Evolutionary conservation across 1,284 basidiomycete genomes (phyloP).

Genomic region (Tausonia pullulans): DNA sequence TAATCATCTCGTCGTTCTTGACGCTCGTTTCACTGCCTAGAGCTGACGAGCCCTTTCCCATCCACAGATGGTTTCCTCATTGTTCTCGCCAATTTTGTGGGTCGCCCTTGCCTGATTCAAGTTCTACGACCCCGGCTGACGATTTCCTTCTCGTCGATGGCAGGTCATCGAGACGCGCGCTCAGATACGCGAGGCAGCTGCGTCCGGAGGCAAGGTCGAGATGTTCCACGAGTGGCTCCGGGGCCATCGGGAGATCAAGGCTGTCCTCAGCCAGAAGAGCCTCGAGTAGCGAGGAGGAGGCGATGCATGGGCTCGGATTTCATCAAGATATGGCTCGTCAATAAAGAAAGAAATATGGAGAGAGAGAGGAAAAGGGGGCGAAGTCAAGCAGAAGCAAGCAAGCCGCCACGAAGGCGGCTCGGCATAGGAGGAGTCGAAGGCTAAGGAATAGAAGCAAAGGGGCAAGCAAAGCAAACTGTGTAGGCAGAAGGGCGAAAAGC

Average conservation of each 20-base stretch:
- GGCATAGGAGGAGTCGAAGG: too few species aligned
- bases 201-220: neutral
- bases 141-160: too few species aligned
- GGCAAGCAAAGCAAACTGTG: neutral
- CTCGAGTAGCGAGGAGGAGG: neutral
- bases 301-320: neutral
- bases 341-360: neutral
- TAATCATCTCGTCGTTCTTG: conserved; percentile 17
- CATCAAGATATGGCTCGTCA: neutral
- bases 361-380: neutral
- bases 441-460: neutral
- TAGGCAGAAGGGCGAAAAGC: neutral
- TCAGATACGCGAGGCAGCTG: neutral
- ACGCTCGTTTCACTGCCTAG: neutral
- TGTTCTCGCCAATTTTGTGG: conserved; percentile 53
- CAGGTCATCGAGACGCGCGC: neutral
- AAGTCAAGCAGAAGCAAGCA: neutral
- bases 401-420: neutral
- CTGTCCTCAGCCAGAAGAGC: conserved; percentile 1
- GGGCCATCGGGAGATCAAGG: conserved; percentile 11
- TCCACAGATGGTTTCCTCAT: conserved; percentile 82
- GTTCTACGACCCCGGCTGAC: neutral
- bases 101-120: neutral
- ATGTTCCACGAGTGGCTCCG: neutral
- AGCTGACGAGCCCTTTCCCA: conserved; percentile 23